phyloP scores from a whole-genome alignment of 2,329 filamentous ascomycete species.

The Talaromyces funiculosus region DNA sequence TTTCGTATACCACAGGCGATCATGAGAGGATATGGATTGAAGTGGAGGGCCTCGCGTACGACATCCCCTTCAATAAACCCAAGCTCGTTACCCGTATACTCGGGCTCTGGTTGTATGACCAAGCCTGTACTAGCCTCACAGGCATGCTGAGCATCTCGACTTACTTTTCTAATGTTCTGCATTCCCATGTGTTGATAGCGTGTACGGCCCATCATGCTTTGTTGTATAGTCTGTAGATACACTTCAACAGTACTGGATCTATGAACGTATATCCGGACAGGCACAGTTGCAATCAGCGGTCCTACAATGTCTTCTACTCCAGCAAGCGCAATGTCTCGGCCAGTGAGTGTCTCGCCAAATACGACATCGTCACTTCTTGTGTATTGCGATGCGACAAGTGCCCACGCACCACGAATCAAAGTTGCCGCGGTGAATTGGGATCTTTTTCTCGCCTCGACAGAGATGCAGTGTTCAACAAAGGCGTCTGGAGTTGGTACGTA shows the following conservation, averaged over 20 bases:
- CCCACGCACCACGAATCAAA: conserved; percentile 46
- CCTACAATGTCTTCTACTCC: conserved; percentile 47
- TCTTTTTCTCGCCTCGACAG: conserved; percentile 18
- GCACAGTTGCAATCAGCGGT: conserved; percentile 46
- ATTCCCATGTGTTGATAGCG: conserved; percentile 47
- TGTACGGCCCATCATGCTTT: conserved; percentile 32
- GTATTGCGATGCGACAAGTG: conserved; percentile 42
- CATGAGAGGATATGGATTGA: conserved; percentile 49
- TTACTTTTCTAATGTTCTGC: conserved; percentile 44
- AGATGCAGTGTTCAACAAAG: conserved; percentile 38
- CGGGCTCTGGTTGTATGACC: conserved; percentile 37
- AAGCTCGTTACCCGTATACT: conserved; percentile 32
- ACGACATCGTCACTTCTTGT: conserved; percentile 43
- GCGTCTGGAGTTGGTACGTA: conserved; percentile 31
- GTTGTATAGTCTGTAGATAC: conserved; percentile 28
- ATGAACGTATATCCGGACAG: conserved; percentile 39
- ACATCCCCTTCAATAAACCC: conserved; percentile 33
- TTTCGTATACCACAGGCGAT: conserved; percentile 42
- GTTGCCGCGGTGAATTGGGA: conserved; percentile 42
- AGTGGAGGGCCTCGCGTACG: conserved; percentile 34
- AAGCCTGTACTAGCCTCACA: conserved; percentile 32
- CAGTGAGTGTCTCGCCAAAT: conserved; percentile 48
- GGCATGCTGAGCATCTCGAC: conserved; percentile 34
- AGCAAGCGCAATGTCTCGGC: conserved; percentile 41
- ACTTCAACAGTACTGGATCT: conserved; percentile 23